phyloP scores from a whole-genome alignment of 352 stramenopile species.

The Phytopythium oedochilum region DNA sequence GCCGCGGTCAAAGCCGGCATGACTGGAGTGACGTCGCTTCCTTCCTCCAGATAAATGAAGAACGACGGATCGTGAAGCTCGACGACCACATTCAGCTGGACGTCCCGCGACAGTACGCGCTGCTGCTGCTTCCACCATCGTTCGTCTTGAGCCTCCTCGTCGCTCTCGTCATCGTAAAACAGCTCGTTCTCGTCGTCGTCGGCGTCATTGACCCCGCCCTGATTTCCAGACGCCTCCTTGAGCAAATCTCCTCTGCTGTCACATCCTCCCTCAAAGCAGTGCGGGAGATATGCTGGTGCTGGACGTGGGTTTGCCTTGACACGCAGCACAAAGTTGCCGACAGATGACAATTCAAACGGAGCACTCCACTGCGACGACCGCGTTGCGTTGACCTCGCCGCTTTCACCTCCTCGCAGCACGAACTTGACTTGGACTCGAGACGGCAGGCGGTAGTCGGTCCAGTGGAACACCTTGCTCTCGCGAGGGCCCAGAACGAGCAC shows the following conservation, averaged over 20 bases:
- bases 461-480: constrained; percentile 76
- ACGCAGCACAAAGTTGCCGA: constrained; percentile 77
- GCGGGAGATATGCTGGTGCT: constrained; percentile 28
- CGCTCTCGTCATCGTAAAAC: constrained; percentile 33
- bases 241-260: background rate
- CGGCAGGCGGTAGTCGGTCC: constrained; percentile 58
- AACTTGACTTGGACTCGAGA: constrained; percentile 74
- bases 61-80: constrained; percentile 80
- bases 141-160: constrained; percentile 15
- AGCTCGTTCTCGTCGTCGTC: constrained; percentile 20
- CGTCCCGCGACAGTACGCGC: constrained; percentile 25
- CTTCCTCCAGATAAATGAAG: constrained; percentile 55
- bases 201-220: constrained; percentile 16
- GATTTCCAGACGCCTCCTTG: no score
- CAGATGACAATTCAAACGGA: constrained; percentile 71
- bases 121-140: constrained; percentile 7
- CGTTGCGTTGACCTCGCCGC: background rate
- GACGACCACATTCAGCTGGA: constrained; percentile 70
- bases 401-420: constrained; percentile 31
- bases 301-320: constrained; percentile 53
- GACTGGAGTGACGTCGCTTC: constrained; percentile 16
- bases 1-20: constrained; percentile 6
- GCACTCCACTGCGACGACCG: constrained; percentile 67
- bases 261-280: constrained; percentile 35
- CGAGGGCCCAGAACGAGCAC: constrained; percentile 42